These are phyloP conservation scores for Gastrolobium bilobum DNA, from an alignment of 306 rosid species.

Conservation along the genomic window DNA sequence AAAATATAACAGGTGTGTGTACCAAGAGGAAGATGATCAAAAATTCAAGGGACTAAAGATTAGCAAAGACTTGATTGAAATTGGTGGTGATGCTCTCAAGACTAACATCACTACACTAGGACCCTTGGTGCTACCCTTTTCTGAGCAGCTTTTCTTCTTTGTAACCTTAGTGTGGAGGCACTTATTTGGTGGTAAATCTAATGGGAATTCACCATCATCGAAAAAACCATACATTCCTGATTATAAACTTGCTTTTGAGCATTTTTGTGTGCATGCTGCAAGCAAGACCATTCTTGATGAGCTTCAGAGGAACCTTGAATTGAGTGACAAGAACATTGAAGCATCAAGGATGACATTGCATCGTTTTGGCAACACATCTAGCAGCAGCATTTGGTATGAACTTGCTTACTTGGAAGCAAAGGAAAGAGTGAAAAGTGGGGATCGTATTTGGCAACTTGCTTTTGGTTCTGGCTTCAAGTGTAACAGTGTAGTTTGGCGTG, in stretches of 20 bases:
- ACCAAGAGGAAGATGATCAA: conserved; percentile 95
- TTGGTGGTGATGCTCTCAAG: conserved; percentile 95
- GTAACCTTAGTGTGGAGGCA: conserved; percentile 78
- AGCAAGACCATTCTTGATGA: conserved; percentile 83
- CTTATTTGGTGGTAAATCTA: conserved; percentile 63
- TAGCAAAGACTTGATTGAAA: conserved; percentile 89
- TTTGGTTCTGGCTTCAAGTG: conserved; percentile 98
- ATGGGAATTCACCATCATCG: conserved; percentile 38
- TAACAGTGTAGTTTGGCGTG: conserved; percentile 86
- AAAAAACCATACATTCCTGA: conserved; percentile 93
- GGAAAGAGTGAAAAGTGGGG: conserved; percentile 79
- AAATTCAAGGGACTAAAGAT: conserved; percentile 81
- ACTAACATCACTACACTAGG: conserved; percentile 96
- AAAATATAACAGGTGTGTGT: conserved; percentile 66
- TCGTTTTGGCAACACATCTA: conserved; percentile 94
- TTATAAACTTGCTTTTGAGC: conserved; percentile 93
- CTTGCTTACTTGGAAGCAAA: conserved; percentile 93
- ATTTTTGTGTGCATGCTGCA: conserved; percentile 91
- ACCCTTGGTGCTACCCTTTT: conserved; percentile 89
- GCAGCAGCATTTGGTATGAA: conserved; percentile 97
- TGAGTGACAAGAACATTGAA: conserved; percentile 84
- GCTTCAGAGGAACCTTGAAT: conserved; percentile 87
- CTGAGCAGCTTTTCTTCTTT: conserved; percentile 91
- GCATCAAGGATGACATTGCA: conserved; percentile 89
- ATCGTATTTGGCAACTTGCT: conserved; percentile 93